phyloP scores from a whole-genome alignment of 2,329 filamentous ascomycete genomes.

The Aureobasidium melanogenum region DNA sequence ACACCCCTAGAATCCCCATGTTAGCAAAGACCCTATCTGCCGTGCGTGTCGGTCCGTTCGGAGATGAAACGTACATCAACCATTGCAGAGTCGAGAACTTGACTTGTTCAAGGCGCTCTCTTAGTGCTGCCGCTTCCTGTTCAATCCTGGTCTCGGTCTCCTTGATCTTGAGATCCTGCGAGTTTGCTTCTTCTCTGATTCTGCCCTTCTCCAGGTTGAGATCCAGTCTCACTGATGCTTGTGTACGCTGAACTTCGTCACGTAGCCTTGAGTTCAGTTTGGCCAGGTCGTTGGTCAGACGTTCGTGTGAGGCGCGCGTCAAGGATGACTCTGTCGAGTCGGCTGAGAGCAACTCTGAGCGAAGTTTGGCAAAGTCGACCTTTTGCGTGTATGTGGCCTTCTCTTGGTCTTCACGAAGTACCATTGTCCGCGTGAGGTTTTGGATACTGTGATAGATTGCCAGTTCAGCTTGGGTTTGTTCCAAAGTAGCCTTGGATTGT shows the following conservation, averaged over 20 bases:
- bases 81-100: conserved; percentile 98
- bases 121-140: conserved; percentile 83
- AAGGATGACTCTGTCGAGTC: conserved; percentile 86
- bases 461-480: conserved; percentile 30
- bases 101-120: conserved; percentile 90
- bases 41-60: not conserved
- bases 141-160: conserved; percentile 98
- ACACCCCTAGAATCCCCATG: conserved; percentile 42
- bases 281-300: conserved; percentile 85
- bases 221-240: conserved; percentile 85
- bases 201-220: conserved; percentile 94
- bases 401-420: conserved; percentile 84
- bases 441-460: conserved; percentile 57
- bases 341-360: conserved; percentile 83
- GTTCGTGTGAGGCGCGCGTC: conserved; percentile 82
- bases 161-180: conserved; percentile 95
- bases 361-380: conserved; percentile 95
- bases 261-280: conserved; percentile 83
- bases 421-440: conserved; percentile 96
- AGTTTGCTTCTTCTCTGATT: conserved; percentile 91
- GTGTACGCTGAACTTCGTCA: conserved; percentile 89
- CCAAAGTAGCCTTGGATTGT: not conserved
- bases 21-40: not conserved
- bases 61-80: conserved; percentile 67
- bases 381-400: conserved; percentile 74